phyloP scores from a whole-genome alignment of 257 asterid species.

The Fraxinus quadrangulata region DNA sequence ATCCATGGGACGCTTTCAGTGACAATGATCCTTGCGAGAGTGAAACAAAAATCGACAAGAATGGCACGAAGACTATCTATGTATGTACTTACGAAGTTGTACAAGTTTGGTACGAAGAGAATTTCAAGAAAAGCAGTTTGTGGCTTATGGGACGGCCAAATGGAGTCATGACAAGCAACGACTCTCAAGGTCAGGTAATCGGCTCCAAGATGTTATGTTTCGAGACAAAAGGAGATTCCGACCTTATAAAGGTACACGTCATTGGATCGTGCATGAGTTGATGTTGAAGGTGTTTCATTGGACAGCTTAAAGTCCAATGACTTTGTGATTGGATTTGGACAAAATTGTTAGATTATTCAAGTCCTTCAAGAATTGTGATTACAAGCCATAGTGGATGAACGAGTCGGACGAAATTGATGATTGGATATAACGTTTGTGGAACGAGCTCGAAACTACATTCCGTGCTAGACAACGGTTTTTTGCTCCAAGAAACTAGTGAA shows the following conservation, averaged over 20 bases:
- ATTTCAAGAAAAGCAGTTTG: conserved; percentile 9
- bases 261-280: conserved; percentile 9
- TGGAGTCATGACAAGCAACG: background rate
- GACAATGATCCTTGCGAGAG: background rate
- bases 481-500: too few species aligned
- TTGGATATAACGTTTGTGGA: too few species aligned
- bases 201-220: background rate
- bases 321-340: background rate
- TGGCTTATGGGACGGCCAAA: conserved; percentile 14
- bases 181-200: background rate
- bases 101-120: background rate
- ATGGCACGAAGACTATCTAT: background rate
- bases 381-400: too few species aligned
- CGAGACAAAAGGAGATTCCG: background rate
- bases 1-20: background rate
- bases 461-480: too few species aligned
- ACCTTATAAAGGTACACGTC: background rate
- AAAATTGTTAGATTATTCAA: too few species aligned
- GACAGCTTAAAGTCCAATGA: background rate
- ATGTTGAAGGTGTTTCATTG: background rate
- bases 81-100: background rate
- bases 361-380: too few species aligned
- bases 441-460: too few species aligned
- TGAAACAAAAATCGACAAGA: too few species aligned
- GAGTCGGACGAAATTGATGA: too few species aligned